phyloP scores from a whole-genome alignment of 108 stramenopile species.

The Ochromonas danica region DNA sequence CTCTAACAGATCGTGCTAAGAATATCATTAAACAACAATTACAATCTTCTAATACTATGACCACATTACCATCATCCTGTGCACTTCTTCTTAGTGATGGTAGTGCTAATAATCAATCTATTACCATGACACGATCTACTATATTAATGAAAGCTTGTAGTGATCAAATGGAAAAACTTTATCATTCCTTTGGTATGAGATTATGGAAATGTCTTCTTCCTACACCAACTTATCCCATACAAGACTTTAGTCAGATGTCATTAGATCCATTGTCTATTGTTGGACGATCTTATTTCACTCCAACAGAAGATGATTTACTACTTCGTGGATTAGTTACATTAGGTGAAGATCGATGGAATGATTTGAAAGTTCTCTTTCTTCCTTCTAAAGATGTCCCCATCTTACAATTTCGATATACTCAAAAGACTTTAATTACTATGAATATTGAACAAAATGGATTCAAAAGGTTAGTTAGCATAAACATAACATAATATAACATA shows the following conservation, averaged over 20 bases:
- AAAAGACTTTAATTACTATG: neutral
- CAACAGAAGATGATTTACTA: neutral
- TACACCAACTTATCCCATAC: neutral
- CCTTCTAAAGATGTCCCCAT: neutral
- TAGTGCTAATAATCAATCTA: neutral
- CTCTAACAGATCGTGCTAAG: no score
- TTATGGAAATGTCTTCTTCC: neutral
- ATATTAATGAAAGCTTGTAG: no score
- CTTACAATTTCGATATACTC: neutral
- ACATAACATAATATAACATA: no score
- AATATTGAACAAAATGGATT: neutral
- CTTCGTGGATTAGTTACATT: neutral
- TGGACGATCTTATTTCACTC: neutral
- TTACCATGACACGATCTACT: no score
- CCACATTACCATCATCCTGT: no score
- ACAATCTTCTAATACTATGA: no score
- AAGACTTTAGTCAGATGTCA: neutral
- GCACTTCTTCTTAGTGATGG: no score
- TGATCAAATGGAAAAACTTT: neutral
- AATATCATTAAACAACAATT: no score
- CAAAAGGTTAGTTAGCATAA: neutral
- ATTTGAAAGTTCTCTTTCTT: neutral
- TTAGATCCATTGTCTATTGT: neutral
- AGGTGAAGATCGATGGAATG: neutral
- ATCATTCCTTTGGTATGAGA: neutral